phyloP scores from a whole-genome alignment of 2,329 filamentous ascomycete genomes.

The Aspergillus caelatus region DNA sequence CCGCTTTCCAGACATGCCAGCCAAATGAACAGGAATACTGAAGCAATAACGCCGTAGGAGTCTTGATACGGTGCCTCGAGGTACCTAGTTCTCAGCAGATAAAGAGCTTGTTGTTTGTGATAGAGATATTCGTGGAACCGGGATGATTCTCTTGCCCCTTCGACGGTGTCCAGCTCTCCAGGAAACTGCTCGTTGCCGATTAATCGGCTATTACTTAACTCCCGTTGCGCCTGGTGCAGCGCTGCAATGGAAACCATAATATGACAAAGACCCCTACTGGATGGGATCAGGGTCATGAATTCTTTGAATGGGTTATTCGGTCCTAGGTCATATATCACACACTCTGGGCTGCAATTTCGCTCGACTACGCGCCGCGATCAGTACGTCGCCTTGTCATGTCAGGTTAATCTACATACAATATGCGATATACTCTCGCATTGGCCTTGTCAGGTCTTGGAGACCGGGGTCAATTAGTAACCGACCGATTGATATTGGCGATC shows the following conservation, averaged over 20 bases:
- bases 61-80: neutral
- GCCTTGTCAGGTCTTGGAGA: neutral
- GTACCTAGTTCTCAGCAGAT: neutral
- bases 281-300: slow-evolving; percentile 18
- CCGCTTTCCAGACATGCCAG: slow-evolving; percentile 17
- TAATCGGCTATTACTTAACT: neutral
- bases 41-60: slow-evolving; percentile 9
- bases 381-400: neutral
- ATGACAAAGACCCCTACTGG: slow-evolving; percentile 15
- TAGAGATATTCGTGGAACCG: neutral
- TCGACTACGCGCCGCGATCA: slow-evolving; percentile 11
- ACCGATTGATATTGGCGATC: neutral
- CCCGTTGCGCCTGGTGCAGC: slow-evolving; percentile 14
- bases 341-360: slow-evolving; percentile 17
- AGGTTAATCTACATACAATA: neutral
- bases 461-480: neutral
- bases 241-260: slow-evolving; percentile 17
- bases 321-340: slow-evolving; percentile 12
- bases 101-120: neutral
- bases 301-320: slow-evolving; percentile 16
- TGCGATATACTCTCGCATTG: neutral
- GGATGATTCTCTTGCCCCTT: neutral
- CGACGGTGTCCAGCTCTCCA: neutral
- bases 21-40: slow-evolving; percentile 15
- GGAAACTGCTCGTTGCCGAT: neutral